Conservation (phyloP, 495 filamentous ascomycete genomes). For the Trichoderma reesei region DNA sequence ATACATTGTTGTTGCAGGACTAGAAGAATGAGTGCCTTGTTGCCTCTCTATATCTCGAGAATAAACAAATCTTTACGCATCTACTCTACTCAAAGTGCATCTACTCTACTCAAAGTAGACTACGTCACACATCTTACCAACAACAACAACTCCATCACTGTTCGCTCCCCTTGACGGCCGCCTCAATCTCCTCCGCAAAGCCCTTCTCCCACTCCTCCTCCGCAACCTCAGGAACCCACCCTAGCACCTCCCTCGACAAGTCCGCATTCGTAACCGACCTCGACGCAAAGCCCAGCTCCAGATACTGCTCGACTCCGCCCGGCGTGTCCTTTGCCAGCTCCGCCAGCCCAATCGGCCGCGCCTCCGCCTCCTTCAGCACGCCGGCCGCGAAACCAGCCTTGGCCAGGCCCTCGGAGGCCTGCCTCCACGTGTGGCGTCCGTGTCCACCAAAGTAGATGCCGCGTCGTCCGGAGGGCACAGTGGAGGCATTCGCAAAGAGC, state of each 20-base stretch:
- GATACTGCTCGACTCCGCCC: slow-evolving; percentile 18
- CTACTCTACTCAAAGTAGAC: not conserved
- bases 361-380: slow-evolving; percentile 20
- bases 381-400: slow-evolving; percentile 26
- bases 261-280: slow-evolving; percentile 22
- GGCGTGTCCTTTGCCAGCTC: slow-evolving; percentile 24
- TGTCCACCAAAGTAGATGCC: slow-evolving; percentile 38
- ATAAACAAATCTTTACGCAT: not conserved
- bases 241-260: slow-evolving; percentile 21
- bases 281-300: slow-evolving; percentile 29
- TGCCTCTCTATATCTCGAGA: not conserved
- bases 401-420: slow-evolving; percentile 27
- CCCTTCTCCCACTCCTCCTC: slow-evolving; percentile 19
- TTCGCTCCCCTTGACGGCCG: not conserved
- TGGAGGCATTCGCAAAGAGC: slow-evolving; percentile 10
- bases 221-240: slow-evolving; percentile 32
- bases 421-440: slow-evolving; percentile 31
- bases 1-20: not conserved
- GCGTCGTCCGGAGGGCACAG: slow-evolving; percentile 29
- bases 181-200: slow-evolving; percentile 17
- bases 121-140: not conserved
- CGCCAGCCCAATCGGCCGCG: slow-evolving; percentile 25
- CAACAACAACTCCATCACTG: not conserved
- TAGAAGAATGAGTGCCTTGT: not conserved
- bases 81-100: not conserved